Conservation (phyloP, 352 stramenopile genomes). For the Phytophthora syringae region DNA sequence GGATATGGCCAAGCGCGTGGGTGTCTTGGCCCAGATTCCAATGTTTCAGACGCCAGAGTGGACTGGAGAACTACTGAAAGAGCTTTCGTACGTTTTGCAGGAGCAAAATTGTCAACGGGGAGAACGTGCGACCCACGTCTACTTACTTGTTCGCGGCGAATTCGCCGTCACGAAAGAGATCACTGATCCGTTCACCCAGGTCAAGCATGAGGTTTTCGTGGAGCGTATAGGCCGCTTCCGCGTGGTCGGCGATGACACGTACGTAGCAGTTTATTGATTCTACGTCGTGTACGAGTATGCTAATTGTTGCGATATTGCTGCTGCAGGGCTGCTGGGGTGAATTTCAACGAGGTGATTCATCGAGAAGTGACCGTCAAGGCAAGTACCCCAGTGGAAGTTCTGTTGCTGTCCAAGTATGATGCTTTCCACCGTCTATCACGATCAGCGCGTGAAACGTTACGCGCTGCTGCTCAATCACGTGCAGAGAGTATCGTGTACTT, state of each 20-base stretch:
- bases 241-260: no score
- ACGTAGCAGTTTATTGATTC: no score
- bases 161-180: no score
- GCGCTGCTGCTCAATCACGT: constrained; percentile 47
- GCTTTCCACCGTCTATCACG: constrained; percentile 76
- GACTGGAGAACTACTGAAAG: constrained; percentile 74
- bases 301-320: no score
- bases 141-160: constrained; percentile 77
- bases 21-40: no score
- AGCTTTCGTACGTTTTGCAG: constrained; percentile 75
- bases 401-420: constrained; percentile 82
- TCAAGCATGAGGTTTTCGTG: no score
- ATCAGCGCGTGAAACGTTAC: constrained; percentile 58
- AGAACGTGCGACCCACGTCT: constrained; percentile 70
- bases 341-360: constrained; percentile 73
- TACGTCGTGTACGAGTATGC: no score
- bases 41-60: no score
- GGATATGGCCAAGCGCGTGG: no score
- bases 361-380: constrained; percentile 70
- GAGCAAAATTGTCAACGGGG: constrained; percentile 63
- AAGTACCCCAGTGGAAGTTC: constrained; percentile 70
- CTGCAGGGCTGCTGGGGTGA: no score
- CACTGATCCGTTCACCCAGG: no score
- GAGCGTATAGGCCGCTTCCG: no score
- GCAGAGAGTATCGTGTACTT: constrained; percentile 63